phyloP scores from a whole-genome alignment of 1,139 yeast genomes.

The Scheffersomyces quercinus region DNA sequence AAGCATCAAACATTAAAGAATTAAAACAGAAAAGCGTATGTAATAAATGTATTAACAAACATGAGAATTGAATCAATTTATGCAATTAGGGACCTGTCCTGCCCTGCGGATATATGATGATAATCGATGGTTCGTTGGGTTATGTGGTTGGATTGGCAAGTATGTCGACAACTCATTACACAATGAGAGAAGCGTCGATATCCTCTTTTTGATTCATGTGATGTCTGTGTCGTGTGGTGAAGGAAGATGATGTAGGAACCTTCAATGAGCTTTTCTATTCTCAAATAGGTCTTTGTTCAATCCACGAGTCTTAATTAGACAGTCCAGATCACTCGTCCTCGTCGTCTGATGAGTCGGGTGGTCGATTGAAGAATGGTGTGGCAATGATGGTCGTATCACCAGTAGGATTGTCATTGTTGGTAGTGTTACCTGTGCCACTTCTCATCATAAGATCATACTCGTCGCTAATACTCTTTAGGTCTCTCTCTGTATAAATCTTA shows the following conservation, averaged over 20 bases:
- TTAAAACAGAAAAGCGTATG: neutral
- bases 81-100: constrained; percentile 1
- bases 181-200: too few relatives aligned
- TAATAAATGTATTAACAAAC: too few relatives aligned
- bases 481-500: constrained; percentile 11
- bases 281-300: too few relatives aligned
- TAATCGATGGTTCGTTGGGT: constrained; percentile 10
- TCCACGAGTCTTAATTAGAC: too few relatives aligned
- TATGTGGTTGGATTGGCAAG: constrained; percentile 39
- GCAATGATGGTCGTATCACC: constrained; percentile 32
- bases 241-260: too few relatives aligned
- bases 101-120: neutral
- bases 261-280: too few relatives aligned
- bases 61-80: constrained; percentile 1
- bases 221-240: too few relatives aligned
- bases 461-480: constrained; percentile 7
- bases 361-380: constrained; percentile 41
- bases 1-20: neutral
- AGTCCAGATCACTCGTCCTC: constrained; percentile 9
- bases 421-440: neutral
- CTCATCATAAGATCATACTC: constrained; percentile 7
- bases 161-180: constrained; percentile 26
- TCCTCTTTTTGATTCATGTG: too few relatives aligned
- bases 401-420: constrained; percentile 1
- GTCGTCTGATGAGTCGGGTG: constrained; percentile 36